Base-by-base conservation (phyloP, 1,284 basidiomycete species). In the Farysia itapuensis region DNA sequence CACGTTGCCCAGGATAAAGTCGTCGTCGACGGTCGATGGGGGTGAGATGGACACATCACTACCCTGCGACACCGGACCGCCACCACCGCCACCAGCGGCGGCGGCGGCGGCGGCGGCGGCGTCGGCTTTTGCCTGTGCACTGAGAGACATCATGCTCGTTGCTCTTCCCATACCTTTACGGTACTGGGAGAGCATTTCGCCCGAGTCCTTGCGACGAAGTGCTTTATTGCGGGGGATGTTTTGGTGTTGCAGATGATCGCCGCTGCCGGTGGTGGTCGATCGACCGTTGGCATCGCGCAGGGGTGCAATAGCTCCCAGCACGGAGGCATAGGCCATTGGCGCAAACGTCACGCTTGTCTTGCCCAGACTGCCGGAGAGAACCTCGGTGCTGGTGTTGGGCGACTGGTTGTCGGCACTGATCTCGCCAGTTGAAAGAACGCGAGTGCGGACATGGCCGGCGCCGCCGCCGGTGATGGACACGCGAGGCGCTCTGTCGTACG, bases 151-250 rank as follows among this genome's bases (percentile, higher is more conserved):
- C 59, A 63, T 52, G 35, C 59, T 63, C 7, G 48, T 58, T 16
- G 59, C 53, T 12, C 59, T 25, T 2, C 52, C 53, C 48, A 66
- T 56, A 26, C 51, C 64, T 32, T 60, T 65, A 26, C 72, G 66
- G 37, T 73, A 75, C 45, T 72, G 69, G 26, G 67, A 69, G 9
- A 73, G 58, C 43, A 67, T 73, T 46, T 71, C 67, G 13, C 61
- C 58, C 31, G 64, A 68, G 44, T 69, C 68, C 31, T 61, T 68
- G 14, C 63, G 57, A 2, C 57, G 47, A 16, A 70, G 39, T 14
- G 42, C 33, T 29, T 36, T 4, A 42, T 30, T 11, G 36, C 31
- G 31, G 37, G 46, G 23, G 25, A 34, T 15, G n/a, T 20, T 11
- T 19, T n/a, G 14, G n/a, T 15, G 11, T 20, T 14, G 11, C 16